These are phyloP conservation scores for Mycena metata DNA, from an alignment of 768 basidiomycete species.

Conservation along the genomic window DNA sequence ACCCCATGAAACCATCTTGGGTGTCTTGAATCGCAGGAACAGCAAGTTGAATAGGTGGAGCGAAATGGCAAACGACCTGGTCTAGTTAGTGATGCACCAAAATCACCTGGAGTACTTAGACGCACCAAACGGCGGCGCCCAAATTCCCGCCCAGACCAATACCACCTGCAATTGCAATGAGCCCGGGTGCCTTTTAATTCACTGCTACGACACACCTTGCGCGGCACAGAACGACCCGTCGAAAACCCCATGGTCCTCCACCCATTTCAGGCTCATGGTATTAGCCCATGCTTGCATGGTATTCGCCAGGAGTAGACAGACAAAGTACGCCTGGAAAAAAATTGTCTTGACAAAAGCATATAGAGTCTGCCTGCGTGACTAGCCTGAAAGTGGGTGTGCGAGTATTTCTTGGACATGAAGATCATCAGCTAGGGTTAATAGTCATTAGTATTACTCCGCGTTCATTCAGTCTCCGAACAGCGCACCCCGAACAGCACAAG, in stretches of 20 bases:
- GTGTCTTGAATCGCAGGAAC: constrained; percentile 49
- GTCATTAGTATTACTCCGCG: not conserved
- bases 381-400: constrained; percentile 40
- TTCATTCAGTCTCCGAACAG: not conserved
- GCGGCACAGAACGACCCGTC: constrained; percentile 32
- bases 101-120: not conserved
- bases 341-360: too few species aligned
- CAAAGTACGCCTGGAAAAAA: constrained; percentile 37
- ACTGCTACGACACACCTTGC: constrained; percentile 28
- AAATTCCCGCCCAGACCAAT: constrained; percentile 52
- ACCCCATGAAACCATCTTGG: constrained; percentile 41
- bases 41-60: constrained; percentile 46
- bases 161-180: constrained; percentile 40
- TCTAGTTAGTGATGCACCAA: not conserved
- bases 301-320: constrained; percentile 40
- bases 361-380: too few species aligned
- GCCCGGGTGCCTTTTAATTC: not conserved
- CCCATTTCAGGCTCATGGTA: constrained; percentile 40
- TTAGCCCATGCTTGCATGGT: constrained; percentile 37
- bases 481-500: constrained; percentile 35
- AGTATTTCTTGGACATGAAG: constrained; percentile 28
- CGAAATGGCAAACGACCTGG: constrained; percentile 36
- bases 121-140: constrained; percentile 56
- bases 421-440: constrained; percentile 12
- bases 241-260: constrained; percentile 13